Evolutionary conservation across 1,284 basidiomycete species (phyloP).

Genomic region (Trichosporon sp.): DNA sequence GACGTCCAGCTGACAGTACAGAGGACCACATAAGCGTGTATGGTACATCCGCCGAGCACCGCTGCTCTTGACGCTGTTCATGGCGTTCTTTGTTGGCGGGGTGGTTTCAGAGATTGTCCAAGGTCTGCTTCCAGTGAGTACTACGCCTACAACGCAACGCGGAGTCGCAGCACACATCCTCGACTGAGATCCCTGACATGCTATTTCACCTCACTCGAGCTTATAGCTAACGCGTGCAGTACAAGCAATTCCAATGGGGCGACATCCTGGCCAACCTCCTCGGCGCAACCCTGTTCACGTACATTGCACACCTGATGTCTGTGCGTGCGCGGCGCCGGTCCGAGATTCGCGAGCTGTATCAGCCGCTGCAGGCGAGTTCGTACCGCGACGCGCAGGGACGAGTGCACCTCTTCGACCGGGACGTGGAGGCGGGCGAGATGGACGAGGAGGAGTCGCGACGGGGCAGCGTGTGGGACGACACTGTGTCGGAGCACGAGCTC

Average conservation of each 20-base stretch:
- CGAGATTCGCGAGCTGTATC: constrained; percentile 42
- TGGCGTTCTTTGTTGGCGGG: constrained; percentile 42
- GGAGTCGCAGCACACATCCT: no score
- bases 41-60: constrained; percentile 48
- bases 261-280: constrained; percentile 46
- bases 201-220: no score
- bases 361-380: constrained; percentile 31
- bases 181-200: no score
- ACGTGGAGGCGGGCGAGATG: background rate
- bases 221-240: constrained; percentile 25
- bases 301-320: constrained; percentile 37
- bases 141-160: no score
- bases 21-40: constrained; percentile 35
- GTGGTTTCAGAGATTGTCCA: constrained; percentile 45
- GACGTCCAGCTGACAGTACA: constrained; percentile 10
- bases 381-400: constrained; percentile 44
- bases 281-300: constrained; percentile 41
- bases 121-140: constrained; percentile 42
- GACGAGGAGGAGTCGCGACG: background rate
- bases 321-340: constrained; percentile 24
- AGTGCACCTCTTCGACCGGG: constrained; percentile 30
- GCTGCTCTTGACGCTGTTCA: constrained; percentile 35
- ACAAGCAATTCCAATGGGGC: constrained; percentile 44
- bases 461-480: constrained; percentile 30
- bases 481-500: background rate